phyloP scores from a whole-genome alignment of 2,329 filamentous ascomycete genomes.

The Trichoderma gracile region DNA sequence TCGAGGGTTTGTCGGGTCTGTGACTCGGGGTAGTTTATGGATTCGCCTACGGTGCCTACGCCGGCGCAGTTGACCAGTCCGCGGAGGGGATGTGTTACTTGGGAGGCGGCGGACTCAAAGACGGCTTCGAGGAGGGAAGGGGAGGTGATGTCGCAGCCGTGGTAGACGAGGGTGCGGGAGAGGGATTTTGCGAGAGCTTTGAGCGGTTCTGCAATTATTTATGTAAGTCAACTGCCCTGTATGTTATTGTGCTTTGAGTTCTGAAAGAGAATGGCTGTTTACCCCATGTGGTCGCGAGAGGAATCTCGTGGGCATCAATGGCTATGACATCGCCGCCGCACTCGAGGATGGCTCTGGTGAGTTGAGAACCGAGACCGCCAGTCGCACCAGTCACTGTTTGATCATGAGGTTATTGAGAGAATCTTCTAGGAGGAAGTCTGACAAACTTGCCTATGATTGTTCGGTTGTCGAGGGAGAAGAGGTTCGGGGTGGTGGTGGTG shows the following conservation, averaged over 20 bases:
- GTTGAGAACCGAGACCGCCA: slow-evolving; percentile 14
- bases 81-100: slow-evolving; percentile 33
- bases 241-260: not conserved
- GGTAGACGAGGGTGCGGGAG: slow-evolving; percentile 1
- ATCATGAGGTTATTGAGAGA: not conserved
- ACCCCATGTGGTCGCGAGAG: slow-evolving; percentile 16
- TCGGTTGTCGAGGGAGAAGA: slow-evolving; percentile 19
- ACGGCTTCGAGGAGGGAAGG: not conserved
- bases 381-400: slow-evolving; percentile 18
- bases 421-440: too few species aligned
- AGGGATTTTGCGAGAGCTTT: slow-evolving; percentile 18
- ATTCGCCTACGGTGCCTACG: slow-evolving; percentile 33
- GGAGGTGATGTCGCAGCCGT: slow-evolving; percentile 18
- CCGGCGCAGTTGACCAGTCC: slow-evolving; percentile 40
- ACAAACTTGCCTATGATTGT: slow-evolving; percentile 17
- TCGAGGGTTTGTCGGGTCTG: slow-evolving; percentile 34
- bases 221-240: not conserved
- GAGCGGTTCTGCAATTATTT: not conserved
- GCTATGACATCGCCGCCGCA: slow-evolving; percentile 25
- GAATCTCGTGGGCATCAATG: slow-evolving; percentile 8
- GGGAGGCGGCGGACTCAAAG: slow-evolving; percentile 8
- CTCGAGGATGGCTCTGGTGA: slow-evolving; percentile 26
- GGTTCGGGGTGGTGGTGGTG: slow-evolving; percentile 5
- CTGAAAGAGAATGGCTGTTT: not conserved
- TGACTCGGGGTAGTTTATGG: slow-evolving; percentile 33